phyloP scores from a whole-genome alignment of 441 rosid species.

The Isatis lusitanica region DNA sequence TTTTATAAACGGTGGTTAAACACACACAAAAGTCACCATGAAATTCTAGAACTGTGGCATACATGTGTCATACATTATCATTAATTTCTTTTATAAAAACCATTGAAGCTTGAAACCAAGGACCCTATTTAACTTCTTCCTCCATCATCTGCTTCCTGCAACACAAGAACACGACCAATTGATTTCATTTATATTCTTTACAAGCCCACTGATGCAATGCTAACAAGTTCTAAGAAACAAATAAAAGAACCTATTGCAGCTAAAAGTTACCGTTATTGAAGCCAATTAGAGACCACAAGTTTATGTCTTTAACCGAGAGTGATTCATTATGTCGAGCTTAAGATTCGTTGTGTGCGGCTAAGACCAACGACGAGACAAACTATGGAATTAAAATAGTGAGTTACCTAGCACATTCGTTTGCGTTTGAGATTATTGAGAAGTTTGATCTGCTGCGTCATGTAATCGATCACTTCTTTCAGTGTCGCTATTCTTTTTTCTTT shows the following conservation, averaged over 20 bases:
- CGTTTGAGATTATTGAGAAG: slow-evolving; percentile 50
- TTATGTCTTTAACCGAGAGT: too few species aligned
- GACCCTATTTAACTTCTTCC: not conserved
- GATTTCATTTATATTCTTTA: slow-evolving; percentile 1
- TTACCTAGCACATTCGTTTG: slow-evolving; percentile 42
- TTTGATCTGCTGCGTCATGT: slow-evolving; percentile 47
- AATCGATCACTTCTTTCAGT: slow-evolving; percentile 69
- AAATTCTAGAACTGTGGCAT: not conserved
- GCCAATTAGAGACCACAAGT: too few species aligned
- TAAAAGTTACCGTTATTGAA: too few species aligned
- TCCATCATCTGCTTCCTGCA: slow-evolving; percentile 14
- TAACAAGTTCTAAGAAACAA: not conserved
- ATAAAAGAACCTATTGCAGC: not conserved
- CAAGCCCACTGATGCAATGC: not conserved
- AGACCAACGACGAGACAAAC: not conserved
- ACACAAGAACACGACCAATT: not conserved
- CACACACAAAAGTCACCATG: not conserved
- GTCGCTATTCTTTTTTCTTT: slow-evolving; percentile 81
- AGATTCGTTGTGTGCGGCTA: too few species aligned
- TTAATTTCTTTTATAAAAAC: not conserved
- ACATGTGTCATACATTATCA: not conserved
- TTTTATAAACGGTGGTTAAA: not conserved
- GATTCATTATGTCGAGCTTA: too few species aligned
- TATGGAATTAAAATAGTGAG: not conserved
- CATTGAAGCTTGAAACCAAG: not conserved